Evolutionary conservation across 2,329 filamentous ascomycete genomes (phyloP), one percentile per base, ranked within the genome.

Genomic region (Diaporthe sp.): DNA sequence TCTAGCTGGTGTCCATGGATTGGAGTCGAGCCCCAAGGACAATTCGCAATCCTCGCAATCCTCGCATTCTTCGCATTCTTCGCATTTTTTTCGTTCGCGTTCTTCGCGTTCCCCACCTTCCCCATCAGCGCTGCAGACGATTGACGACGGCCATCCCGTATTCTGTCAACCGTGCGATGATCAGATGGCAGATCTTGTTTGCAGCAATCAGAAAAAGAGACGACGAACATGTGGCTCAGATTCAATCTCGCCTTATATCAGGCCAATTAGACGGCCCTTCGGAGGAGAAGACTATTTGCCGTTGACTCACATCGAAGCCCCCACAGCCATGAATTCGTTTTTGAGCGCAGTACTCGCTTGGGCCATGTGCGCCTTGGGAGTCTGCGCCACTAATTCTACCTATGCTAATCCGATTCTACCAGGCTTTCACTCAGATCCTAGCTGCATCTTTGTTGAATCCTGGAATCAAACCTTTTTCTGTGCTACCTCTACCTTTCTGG

Each of bases 361-460:
- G 28, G 25, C 28, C 34, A 13, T 31, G 5, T 57, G 13, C 53
- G 28, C 53, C 53, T 31, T 31, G 53, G 28, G 28, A 57, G 53
- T 34, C 28, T 57, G 53, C 53, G 53, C 53, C 25, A 31, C n/a
- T 4, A 53, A 53, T 25, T 53, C 49, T 53, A 28, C 49, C n/a
- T 53, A 53, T 28, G n/a, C 49, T 25, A 53, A 53, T 28, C 49
- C 49, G 49, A 53, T 53, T 53, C 49, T 53, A 53, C 49, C 49
- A 15, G 49, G 49, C n/a, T 53, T 28, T 28, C 49, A 53, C 49
- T 28, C 49, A 28, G 49, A 53, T 28, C 49, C 49, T 7, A 53
- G 49, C 28, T 53, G 49, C 49, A 53, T 53, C 49, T 53, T 53
- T n/a, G 49, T 53, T 53, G 49, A 53, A 25, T 53, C 49, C n/a